Base-by-base conservation (phyloP, 2,329 filamentous ascomycete species). In the Incumbomyces lentus region DNA sequence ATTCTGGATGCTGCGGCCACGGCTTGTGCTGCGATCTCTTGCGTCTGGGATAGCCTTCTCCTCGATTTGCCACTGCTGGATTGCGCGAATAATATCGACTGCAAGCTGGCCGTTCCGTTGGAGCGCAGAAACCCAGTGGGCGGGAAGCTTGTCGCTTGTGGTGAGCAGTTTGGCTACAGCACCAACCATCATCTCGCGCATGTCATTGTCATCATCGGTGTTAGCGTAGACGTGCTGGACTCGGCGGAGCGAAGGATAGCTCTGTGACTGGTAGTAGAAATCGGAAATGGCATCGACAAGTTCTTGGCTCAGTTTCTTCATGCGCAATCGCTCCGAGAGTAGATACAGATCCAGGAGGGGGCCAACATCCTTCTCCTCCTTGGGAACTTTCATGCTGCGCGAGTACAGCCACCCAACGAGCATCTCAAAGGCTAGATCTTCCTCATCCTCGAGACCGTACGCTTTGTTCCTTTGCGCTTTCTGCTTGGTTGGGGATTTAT, bases 331-430 rank as follows among this genome's bases (percentile, higher is more conserved):
- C 60, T 74, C 69, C 29, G 67, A 66, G 65, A 76, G 71, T 38
- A 75, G 66, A 59, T 76, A 76, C 30, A 76, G 64, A 47, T 76
- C 73, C 53, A 74, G 70, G n/a, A 74, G 62, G 0, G 63, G 58
- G 13, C 64, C 65, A 3, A 76, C 63, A 48, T 75, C 72, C 31
- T 69, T 64, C 58, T 76, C 73, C 48, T 71, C 65, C 45, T 64
- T 63, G 1, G 72, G 70, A 0, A 65, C 59, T 5, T 67, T 69
- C n/a, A 76, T 61, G 10, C 63, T 61, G 45, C 65, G 64, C 19
- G 62, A 64, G 65, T 76, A 76, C 13, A 78, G 68, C 74, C 74
- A 72, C 48, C 69, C 68, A 44, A 76, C 70, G 55, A 76, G 69
- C 37, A 70, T 62, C 53, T 71, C 64, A 63, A 76, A 73, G 34